Conservation (phyloP, 139 green algal genomes). For the Coccomyxa sp. region DNA sequence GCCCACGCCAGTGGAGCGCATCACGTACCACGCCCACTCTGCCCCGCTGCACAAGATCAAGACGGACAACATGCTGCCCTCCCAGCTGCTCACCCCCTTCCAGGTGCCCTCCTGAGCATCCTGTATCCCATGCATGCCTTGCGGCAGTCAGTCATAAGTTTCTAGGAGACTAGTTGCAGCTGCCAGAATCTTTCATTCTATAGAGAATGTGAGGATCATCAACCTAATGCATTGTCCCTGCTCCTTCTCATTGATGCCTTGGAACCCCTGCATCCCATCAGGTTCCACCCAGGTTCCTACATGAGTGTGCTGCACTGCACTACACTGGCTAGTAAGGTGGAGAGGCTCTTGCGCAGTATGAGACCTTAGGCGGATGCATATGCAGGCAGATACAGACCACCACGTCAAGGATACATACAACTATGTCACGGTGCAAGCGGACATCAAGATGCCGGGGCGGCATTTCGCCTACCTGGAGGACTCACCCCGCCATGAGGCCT, state of each 20-base stretch:
- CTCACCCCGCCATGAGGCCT: conserved; percentile 21
- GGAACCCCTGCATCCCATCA: no score
- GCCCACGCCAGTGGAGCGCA: conserved; percentile 35
- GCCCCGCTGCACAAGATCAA: conserved; percentile 54
- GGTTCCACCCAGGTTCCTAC: no score
- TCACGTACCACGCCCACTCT: conserved; percentile 47
- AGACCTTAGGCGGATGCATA: no score
- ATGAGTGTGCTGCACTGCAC: no score
- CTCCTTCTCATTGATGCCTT: no score
- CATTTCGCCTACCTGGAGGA: conserved; percentile 50
- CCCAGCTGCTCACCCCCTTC: conserved; percentile 60
- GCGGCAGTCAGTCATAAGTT: no score
- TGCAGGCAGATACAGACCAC: conserved; percentile 74
- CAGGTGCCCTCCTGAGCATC: conserved; percentile 18
- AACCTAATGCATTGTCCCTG: background rate
- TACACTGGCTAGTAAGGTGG: no score
- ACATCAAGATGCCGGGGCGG: conserved; percentile 51
- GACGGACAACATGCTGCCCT: conserved; percentile 59
- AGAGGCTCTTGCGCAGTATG: no score
- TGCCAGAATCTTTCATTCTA: no score
- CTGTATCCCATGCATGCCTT: no score
- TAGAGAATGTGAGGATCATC: background rate
- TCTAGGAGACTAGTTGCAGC: no score
- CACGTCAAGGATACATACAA: conserved; percentile 84
- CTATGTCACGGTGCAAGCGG: conserved; percentile 75